Evolutionary conservation across 2,329 filamentous ascomycete genomes (phyloP).

Genomic region (Chaetomiaceae sp.): DNA sequence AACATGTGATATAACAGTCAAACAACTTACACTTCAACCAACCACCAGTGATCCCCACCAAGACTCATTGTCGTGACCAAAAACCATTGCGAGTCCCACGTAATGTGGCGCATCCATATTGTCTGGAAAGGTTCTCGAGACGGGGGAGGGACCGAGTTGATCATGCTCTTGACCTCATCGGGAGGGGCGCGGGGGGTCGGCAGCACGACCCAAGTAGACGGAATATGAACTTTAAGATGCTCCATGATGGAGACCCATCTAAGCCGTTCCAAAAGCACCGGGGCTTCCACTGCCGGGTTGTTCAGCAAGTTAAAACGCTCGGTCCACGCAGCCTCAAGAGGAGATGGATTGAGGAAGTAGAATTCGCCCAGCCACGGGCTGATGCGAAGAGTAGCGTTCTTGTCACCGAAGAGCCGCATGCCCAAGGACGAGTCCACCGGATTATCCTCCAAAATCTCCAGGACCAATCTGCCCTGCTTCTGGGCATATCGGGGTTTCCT

Average conservation of each 20-base stretch:
- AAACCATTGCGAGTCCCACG: slow-evolving; percentile 71
- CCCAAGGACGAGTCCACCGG: slow-evolving; percentile 58
- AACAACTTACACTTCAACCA: slow-evolving; percentile 56
- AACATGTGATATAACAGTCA: neutral
- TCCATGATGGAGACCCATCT: slow-evolving; percentile 48
- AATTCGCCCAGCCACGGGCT: slow-evolving; percentile 77
- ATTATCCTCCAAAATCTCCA: slow-evolving; percentile 31
- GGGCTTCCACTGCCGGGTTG: slow-evolving; percentile 52
- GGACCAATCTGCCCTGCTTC: slow-evolving; percentile 52
- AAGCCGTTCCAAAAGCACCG: slow-evolving; percentile 54
- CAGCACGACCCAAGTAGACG: slow-evolving; percentile 55
- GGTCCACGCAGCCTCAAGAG: slow-evolving; percentile 44
- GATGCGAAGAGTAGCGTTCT: slow-evolving; percentile 58
- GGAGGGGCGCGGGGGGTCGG: slow-evolving; percentile 41
- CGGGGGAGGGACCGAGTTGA: slow-evolving; percentile 39
- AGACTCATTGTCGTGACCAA: slow-evolving; percentile 66
- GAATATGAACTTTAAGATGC: neutral
- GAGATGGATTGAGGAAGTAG: slow-evolving; percentile 61
- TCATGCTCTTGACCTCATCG: slow-evolving; percentile 54
- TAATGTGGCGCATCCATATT: slow-evolving; percentile 63
- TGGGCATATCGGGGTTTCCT: slow-evolving; percentile 57
- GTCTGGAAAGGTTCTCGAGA: slow-evolving; percentile 59
- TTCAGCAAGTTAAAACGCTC: slow-evolving; percentile 61
- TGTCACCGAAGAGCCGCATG: slow-evolving; percentile 63
- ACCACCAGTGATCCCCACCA: slow-evolving; percentile 74